Conservation (phyloP, 768 basidiomycete species). For the Suillus luteus region DNA sequence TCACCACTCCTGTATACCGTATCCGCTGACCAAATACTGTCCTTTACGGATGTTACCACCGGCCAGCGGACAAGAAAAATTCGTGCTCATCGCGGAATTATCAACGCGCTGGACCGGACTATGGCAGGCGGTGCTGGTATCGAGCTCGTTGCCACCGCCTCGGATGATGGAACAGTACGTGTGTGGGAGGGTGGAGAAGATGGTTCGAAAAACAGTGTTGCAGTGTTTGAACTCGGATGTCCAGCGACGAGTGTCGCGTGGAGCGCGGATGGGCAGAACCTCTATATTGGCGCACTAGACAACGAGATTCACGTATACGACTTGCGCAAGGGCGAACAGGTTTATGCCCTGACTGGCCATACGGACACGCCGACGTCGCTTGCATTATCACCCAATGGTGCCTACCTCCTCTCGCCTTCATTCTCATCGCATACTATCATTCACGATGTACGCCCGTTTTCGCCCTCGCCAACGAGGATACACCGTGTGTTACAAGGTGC, state of each 20-base stretch:
- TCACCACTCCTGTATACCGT: slow-evolving; percentile 78
- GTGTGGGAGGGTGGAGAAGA: slow-evolving; percentile 91
- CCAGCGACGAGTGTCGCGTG: slow-evolving; percentile 92
- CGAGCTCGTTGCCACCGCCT: slow-evolving; percentile 85
- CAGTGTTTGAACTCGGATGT: slow-evolving; percentile 81
- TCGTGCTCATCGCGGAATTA: slow-evolving; percentile 87
- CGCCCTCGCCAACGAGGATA: slow-evolving; percentile 76
- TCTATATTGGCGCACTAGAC: slow-evolving; percentile 92
- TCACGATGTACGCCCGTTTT: slow-evolving; percentile 94
- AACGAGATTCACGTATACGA: slow-evolving; percentile 97
- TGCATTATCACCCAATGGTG: slow-evolving; percentile 86
- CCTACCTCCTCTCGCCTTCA: slow-evolving; percentile 86
- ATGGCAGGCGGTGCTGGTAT: slow-evolving; percentile 81
- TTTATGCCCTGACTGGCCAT: slow-evolving; percentile 82
- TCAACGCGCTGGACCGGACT: slow-evolving; percentile 88
- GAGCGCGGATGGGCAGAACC: slow-evolving; percentile 86
- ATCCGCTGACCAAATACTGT: slow-evolving; percentile 86
- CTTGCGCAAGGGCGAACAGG: slow-evolving; percentile 78
- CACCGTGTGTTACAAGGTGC: slow-evolving; percentile 82
- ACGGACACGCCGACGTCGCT: slow-evolving; percentile 93
- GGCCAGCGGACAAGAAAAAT: slow-evolving; percentile 82
- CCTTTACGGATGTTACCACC: slow-evolving; percentile 76
- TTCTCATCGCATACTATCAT: slow-evolving; percentile 88
- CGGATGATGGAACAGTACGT: slow-evolving; percentile 90
- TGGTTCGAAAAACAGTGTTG: slow-evolving; percentile 68